These are phyloP conservation scores for Pterocarpus macrocarpus DNA, from an alignment of 306 rosid species.

Conservation along the genomic window DNA sequence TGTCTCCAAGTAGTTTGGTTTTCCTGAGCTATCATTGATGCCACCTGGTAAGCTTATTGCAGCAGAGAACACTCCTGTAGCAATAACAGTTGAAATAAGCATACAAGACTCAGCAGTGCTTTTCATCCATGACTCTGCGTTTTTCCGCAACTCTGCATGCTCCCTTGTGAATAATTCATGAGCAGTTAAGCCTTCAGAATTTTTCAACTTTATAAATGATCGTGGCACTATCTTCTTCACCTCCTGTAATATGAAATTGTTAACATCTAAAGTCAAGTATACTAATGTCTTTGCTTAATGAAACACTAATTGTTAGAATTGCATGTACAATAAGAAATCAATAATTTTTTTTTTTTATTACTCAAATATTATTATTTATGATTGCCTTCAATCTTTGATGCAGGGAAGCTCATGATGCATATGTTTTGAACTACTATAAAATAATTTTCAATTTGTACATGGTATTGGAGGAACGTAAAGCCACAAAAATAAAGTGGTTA, in stretches of 20 bases:
- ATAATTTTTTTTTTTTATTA: too few species aligned
- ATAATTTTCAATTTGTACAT: too few species aligned
- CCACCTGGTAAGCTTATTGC: conserved; percentile 48
- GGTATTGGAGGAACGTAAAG: background rate
- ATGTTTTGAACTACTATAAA: too few species aligned
- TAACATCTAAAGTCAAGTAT: too few species aligned
- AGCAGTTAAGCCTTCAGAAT: conserved; percentile 35
- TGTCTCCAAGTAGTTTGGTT: background rate
- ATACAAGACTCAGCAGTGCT: conserved; percentile 36
- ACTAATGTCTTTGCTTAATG: too few species aligned
- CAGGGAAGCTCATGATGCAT: background rate
- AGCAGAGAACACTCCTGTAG: conserved; percentile 48
- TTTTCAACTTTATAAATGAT: conserved; percentile 36
- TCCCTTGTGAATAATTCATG: conserved; percentile 36
- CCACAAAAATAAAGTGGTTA: background rate
- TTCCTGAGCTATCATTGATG: background rate
- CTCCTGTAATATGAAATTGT: conserved; percentile 36
- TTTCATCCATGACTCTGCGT: conserved; percentile 60
- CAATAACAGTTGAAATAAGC: conserved; percentile 50
- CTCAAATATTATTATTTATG: too few species aligned
- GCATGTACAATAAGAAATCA: too few species aligned
- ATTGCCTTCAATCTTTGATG: too few species aligned
- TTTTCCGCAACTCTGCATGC: conserved; percentile 31
- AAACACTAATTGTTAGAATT: too few species aligned
- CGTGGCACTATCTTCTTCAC: conserved; percentile 48